Evolutionary conservation across 768 basidiomycete genomes (phyloP).

Genomic region (Macrolepiota fuliginosa): DNA sequence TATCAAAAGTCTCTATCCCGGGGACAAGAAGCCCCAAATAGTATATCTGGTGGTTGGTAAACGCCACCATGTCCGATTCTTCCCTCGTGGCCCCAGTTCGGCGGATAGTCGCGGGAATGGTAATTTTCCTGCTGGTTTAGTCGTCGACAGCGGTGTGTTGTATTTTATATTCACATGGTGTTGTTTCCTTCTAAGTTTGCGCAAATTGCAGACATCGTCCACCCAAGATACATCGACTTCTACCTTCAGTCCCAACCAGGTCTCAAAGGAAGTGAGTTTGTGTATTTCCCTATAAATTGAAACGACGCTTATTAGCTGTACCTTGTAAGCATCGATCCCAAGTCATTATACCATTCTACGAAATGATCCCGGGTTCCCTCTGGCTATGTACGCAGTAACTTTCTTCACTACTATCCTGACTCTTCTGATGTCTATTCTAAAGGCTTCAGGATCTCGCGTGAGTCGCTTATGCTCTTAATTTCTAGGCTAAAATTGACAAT

Average conservation of each 20-base stretch:
- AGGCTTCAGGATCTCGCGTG: conserved; percentile 12
- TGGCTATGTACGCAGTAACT: conserved; percentile 19
- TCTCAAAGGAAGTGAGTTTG: conserved; percentile 47
- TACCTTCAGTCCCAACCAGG: conserved; percentile 58
- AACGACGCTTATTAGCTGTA: neutral
- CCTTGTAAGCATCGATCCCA: conserved; percentile 24
- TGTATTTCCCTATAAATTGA: neutral
- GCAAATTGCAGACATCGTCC: conserved; percentile 29
- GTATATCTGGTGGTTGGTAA: conserved; percentile 65
- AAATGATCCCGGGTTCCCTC: conserved; percentile 27
- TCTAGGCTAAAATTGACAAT: neutral
- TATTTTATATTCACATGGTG: neutral
- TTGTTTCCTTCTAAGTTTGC: conserved; percentile 14
- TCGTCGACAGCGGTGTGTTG: conserved; percentile 28
- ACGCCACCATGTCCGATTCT: conserved; percentile 57
- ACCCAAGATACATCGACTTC: conserved; percentile 46
- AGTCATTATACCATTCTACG: conserved; percentile 55
- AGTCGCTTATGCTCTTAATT: neutral
- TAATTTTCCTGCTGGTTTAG: conserved; percentile 40
- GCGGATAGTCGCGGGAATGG: conserved; percentile 46
- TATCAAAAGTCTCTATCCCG: conserved; percentile 8
- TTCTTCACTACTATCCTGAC: neutral
- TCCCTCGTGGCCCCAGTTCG: neutral
- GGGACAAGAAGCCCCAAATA: conserved; percentile 31
- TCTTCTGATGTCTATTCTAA: neutral